phyloP scores from a whole-genome alignment of 2,329 filamentous ascomycete genomes.

The Colletotrichum liriopes region DNA sequence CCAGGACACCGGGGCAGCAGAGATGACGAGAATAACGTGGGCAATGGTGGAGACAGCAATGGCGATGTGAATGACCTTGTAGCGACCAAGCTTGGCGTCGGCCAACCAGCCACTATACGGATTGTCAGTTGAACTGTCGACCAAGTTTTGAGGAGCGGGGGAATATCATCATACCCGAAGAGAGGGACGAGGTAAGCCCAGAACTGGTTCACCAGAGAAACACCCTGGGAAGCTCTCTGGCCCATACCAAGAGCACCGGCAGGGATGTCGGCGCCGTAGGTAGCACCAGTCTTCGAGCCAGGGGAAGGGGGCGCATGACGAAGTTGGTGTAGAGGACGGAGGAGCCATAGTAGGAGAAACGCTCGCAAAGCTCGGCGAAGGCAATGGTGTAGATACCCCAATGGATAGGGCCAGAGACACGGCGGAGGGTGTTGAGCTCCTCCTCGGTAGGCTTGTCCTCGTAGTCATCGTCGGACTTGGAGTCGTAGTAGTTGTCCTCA shows the following conservation, averaged over 20 bases:
- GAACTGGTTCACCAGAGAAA: constrained; percentile 71
- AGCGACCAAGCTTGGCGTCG: constrained; percentile 81
- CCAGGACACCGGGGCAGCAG: constrained; percentile 75
- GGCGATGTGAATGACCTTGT: constrained; percentile 80
- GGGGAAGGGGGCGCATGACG: constrained; percentile 70
- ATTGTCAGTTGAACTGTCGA: neutral
- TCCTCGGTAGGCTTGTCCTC: constrained; percentile 71
- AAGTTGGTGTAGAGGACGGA: constrained; percentile 79
- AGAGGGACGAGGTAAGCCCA: constrained; percentile 75
- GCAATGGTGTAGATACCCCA: constrained; percentile 79
- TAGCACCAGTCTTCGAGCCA: constrained; percentile 69
- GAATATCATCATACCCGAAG: constrained; percentile 61
- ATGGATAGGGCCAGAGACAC: constrained; percentile 76
- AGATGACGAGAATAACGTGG: constrained; percentile 76
- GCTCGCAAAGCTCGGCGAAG: constrained; percentile 82
- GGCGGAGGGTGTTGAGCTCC: constrained; percentile 73
- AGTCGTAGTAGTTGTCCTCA: constrained; percentile 45
- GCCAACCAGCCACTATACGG: constrained; percentile 67
- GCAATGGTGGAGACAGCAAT: constrained; percentile 77
- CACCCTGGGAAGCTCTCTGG: constrained; percentile 66
- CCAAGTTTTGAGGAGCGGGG: neutral
- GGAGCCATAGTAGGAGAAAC: constrained; percentile 84
- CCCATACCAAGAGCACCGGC: constrained; percentile 73
- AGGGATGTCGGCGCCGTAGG: constrained; percentile 50
- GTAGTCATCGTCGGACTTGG: constrained; percentile 50